Conservation (phyloP, 148 eudicot species). For the Camellia japonica region DNA sequence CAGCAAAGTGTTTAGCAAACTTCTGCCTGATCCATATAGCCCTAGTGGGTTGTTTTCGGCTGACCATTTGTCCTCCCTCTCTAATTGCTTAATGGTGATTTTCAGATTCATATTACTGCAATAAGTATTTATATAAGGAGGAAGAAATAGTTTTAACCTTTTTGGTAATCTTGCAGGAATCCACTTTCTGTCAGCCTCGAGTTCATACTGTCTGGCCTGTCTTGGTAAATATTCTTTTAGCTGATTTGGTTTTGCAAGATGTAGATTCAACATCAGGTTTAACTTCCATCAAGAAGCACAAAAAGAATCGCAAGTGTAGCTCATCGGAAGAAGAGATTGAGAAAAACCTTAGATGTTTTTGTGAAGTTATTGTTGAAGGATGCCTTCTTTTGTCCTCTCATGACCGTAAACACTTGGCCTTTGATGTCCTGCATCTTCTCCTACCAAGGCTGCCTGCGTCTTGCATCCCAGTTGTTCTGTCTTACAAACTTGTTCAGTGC, state of each 20-base stretch:
- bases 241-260: conserved; percentile 57
- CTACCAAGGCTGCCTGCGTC: conserved; percentile 88
- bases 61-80: conserved; percentile 57
- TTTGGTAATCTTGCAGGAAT: conserved; percentile 54
- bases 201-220: conserved; percentile 92
- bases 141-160: not conserved
- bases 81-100: conserved; percentile 75
- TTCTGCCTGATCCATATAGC: conserved; percentile 76
- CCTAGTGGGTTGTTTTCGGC: conserved; percentile 50
- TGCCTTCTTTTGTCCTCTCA: conserved; percentile 80
- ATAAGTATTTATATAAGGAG: not conserved
- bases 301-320: conserved; percentile 67
- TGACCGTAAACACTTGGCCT: conserved; percentile 86
- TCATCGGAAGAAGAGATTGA: conserved; percentile 74
- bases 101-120: not conserved
- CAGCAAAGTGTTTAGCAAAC: conserved; percentile 46
- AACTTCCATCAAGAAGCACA: conserved; percentile 65
- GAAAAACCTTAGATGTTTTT: conserved; percentile 58
- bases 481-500: conserved; percentile 82
- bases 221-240: conserved; percentile 61
- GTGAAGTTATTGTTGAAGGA: conserved; percentile 72
- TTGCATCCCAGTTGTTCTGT: conserved; percentile 58
- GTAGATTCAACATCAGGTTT: conserved; percentile 44
- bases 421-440: conserved; percentile 73
- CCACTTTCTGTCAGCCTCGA: conserved; percentile 94